These are phyloP conservation scores for Rhizopogon rudus DNA, from an alignment of 768 basidiomycete species.

Conservation along the genomic window DNA sequence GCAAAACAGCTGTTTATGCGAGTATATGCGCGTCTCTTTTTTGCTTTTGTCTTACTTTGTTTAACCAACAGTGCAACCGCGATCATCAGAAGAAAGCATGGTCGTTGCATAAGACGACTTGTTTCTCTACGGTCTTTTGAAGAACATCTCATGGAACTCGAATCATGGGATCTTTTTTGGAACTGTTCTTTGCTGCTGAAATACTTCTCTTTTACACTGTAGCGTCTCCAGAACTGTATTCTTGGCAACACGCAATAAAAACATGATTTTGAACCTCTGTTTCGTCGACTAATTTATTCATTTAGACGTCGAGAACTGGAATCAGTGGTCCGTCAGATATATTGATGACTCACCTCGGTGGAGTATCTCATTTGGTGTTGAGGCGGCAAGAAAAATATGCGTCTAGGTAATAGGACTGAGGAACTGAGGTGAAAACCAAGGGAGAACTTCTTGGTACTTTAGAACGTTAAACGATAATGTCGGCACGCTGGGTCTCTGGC, in stretches of 20 bases:
- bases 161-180: neutral
- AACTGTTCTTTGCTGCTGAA: neutral
- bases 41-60: neutral
- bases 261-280: neutral
- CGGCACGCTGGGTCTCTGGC: too few species aligned
- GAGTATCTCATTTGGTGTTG: too few species aligned
- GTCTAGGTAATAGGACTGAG: too few species aligned
- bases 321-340: too few species aligned
- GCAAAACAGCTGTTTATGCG: slow-evolving; percentile 39
- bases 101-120: slow-evolving; percentile 29
- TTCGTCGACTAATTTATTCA: neutral
- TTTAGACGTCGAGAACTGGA: too few species aligned
- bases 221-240: neutral
- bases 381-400: too few species aligned
- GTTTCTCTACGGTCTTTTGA: slow-evolving; percentile 31
- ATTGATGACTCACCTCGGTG: too few species aligned
- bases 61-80: slow-evolving; percentile 25
- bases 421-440: too few species aligned
- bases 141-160: too few species aligned
- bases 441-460: too few species aligned
- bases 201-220: neutral
- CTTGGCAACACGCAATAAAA: neutral
- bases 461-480: too few species aligned
- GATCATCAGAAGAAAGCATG: slow-evolving; percentile 35
- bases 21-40: slow-evolving; percentile 11